phyloP scores from a whole-genome alignment of 2,329 filamentous ascomycete species.

The Albifimbria verrucaria region DNA sequence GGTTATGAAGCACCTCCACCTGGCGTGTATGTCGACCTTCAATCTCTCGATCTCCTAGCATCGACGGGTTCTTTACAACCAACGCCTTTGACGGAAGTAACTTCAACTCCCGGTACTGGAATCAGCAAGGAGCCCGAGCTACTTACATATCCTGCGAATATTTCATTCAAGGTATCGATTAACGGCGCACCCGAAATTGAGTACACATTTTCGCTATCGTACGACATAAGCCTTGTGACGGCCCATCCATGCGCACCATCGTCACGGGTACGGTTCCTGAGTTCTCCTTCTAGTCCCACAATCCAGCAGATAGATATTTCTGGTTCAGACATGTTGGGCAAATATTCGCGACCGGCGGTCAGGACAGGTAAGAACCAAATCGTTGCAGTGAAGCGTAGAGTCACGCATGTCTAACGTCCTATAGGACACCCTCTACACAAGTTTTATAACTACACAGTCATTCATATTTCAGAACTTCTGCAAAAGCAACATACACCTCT shows the following conservation, averaged over 20 bases:
- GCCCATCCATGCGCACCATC: slow-evolving; percentile 63
- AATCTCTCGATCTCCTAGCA: slow-evolving; percentile 46
- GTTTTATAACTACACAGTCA: slow-evolving; percentile 56
- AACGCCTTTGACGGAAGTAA: slow-evolving; percentile 40
- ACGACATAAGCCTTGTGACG: slow-evolving; percentile 64
- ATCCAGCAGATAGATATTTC: slow-evolving; percentile 55
- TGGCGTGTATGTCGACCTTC: slow-evolving; percentile 45
- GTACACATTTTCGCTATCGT: slow-evolving; percentile 43
- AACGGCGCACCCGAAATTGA: slow-evolving; percentile 38
- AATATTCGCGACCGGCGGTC: slow-evolving; percentile 43
- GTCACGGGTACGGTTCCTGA: slow-evolving; percentile 53
- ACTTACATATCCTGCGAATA: slow-evolving; percentile 29
- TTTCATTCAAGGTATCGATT: slow-evolving; percentile 32
- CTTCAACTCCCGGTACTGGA: slow-evolving; percentile 35
- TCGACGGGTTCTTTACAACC: slow-evolving; percentile 41
- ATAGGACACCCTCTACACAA: slow-evolving; percentile 62
- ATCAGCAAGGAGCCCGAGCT: slow-evolving; percentile 29
- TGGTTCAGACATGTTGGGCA: slow-evolving; percentile 39
- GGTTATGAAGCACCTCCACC: slow-evolving; percentile 46
- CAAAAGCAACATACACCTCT: slow-evolving; percentile 42
- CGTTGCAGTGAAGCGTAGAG: background rate
- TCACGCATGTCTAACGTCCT: slow-evolving; percentile 11
- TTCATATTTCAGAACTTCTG: slow-evolving; percentile 57
- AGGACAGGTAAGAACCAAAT: slow-evolving; percentile 38
- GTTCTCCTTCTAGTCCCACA: slow-evolving; percentile 57